Evolutionary conservation across 2,329 filamentous ascomycete genomes (phyloP).

Genomic region (Penicillium crustosum): DNA sequence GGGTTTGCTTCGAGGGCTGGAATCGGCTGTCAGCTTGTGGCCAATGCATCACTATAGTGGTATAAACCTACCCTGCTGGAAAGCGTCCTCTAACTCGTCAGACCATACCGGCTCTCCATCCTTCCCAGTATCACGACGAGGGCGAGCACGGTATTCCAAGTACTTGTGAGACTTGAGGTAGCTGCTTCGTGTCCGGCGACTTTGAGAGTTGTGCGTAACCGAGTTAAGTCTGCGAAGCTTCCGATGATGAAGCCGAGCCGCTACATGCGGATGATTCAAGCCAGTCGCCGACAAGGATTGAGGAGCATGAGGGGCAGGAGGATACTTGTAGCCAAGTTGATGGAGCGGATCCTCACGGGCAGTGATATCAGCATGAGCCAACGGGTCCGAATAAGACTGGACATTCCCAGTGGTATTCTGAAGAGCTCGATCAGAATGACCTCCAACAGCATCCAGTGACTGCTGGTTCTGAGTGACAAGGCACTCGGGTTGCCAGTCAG

Average conservation of each 20-base stretch:
- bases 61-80: constrained; percentile 45
- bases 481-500: constrained; percentile 44
- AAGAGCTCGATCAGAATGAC: constrained; percentile 39
- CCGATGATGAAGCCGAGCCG: constrained; percentile 35
- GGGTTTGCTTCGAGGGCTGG: constrained; percentile 55
- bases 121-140: constrained; percentile 45
- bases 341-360: constrained; percentile 39
- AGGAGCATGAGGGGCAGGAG: constrained; percentile 29
- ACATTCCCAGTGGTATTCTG: constrained; percentile 47
- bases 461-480: constrained; percentile 40
- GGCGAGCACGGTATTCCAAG: constrained; percentile 44
- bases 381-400: constrained; percentile 41
- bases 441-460: constrained; percentile 36
- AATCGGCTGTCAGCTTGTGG: constrained; percentile 14
- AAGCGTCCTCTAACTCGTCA: constrained; percentile 49
- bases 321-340: constrained; percentile 39
- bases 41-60: background rate
- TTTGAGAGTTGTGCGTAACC: constrained; percentile 28
- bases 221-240: constrained; percentile 40
- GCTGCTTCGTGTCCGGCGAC: constrained; percentile 32
- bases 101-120: constrained; percentile 49
- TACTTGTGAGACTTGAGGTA: constrained; percentile 47
- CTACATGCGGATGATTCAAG: constrained; percentile 29
- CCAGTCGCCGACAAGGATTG: constrained; percentile 29
- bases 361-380: constrained; percentile 29